Evolutionary conservation across 2,329 filamentous ascomycete genomes (phyloP), one percentile per base, ranked within the genome.

Genomic region (Alternaria postmessia): DNA sequence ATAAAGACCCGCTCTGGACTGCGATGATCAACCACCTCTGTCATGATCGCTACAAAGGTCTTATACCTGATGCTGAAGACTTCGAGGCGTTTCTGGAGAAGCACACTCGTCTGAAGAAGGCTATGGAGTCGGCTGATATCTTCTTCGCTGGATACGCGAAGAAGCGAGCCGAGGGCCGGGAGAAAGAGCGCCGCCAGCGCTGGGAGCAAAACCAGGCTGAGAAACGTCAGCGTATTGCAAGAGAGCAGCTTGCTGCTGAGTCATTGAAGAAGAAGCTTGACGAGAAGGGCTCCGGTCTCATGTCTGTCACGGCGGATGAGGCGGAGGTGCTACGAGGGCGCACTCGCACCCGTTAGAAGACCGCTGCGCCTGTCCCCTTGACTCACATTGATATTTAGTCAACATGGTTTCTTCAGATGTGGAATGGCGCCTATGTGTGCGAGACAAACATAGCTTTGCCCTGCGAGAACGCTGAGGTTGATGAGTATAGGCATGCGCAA

Each of bases 1-100:
- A 57, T 18, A 57, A 57, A 30, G 61, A 69, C 36, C 63, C 65
- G 3, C 46, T 66, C 2, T 68, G 59, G 61, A 66, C 63, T 2
- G 11, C 28, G 4, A 65, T 69, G 59, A 56, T 69, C 22, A 68
- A 69, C 24, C 52, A 58, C 34, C 59, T 69, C 5, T 48, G 49
- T 18, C 43, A 64, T 28, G 34, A 46, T 3, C 65, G 59, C 18
- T 28, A 53, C 43, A 48, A 52, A 20, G 20, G 38, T 7, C 30
- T 48, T 1, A 52, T 66, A 7, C 61, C 59, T 3, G 59, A 68
- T 36, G 9, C 51, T 7, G 51, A 62, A 26, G 47, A 48, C 5
- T 68, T 68, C 18, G 43, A 20, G 6, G 44, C 16, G 1, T 65
- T 59, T 32, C 24, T 62, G 3, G 51, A 46, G 18, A 26, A 59